phyloP scores from a whole-genome alignment of 441 rosid species.

The Pelargonium fulgidum region DNA sequence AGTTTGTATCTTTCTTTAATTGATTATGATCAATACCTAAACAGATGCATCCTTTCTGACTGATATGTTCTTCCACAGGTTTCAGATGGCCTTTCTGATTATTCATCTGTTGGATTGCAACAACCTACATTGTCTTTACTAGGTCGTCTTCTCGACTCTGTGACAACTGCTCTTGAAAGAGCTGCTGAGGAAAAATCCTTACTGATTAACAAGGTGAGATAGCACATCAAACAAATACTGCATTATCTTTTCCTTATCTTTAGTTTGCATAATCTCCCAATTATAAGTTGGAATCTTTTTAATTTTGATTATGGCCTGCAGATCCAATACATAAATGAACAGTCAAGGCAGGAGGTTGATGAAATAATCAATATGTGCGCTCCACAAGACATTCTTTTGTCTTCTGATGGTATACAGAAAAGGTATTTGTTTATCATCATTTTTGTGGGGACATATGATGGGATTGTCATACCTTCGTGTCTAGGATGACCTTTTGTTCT shows the following conservation, averaged over 20 bases:
- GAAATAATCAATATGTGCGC: slow-evolving; percentile 67
- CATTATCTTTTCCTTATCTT: slow-evolving; percentile 8
- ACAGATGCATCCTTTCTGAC: slow-evolving; percentile 11
- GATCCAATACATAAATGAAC: slow-evolving; percentile 87
- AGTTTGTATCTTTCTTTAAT: neutral
- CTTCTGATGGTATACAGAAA: slow-evolving; percentile 77
- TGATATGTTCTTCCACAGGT: slow-evolving; percentile 38
- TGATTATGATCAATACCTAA: neutral
- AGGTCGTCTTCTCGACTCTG: slow-evolving; percentile 60
- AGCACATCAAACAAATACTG: slow-evolving; percentile 3
- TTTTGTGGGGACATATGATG: neutral
- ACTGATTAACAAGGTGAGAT: slow-evolving; percentile 64
- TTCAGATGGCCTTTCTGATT: slow-evolving; percentile 40
- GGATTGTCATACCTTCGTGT: neutral
- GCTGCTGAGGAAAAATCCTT: slow-evolving; percentile 80
- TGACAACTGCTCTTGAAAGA: slow-evolving; percentile 64
- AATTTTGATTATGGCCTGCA: slow-evolving; percentile 27
- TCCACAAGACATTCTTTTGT: slow-evolving; percentile 47
- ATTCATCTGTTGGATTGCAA: slow-evolving; percentile 39
- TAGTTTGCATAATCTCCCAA: neutral
- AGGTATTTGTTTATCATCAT: slow-evolving; percentile 33
- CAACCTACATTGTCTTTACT: slow-evolving; percentile 64
- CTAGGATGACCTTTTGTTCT: neutral
- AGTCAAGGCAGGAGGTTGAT: slow-evolving; percentile 95
- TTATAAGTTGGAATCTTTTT: neutral